These are phyloP conservation scores for Penicillium parvum DNA, from an alignment of 495 filamentous ascomycete species.

Conservation along the genomic window DNA sequence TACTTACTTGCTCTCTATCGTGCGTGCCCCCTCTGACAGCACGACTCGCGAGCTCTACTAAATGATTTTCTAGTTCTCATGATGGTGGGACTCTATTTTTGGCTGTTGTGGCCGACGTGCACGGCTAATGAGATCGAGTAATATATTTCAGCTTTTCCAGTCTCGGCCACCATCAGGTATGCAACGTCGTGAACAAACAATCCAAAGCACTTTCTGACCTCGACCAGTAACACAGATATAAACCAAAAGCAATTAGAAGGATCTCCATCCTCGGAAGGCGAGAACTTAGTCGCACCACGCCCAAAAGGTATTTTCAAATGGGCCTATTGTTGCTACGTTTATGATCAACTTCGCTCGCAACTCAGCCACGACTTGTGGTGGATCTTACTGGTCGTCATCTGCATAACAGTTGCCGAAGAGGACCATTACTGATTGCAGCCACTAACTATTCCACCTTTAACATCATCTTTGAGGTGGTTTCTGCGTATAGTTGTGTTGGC, in stretches of 20 bases:
- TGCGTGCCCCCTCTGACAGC: slow-evolving; percentile 4
- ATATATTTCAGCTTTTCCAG: slow-evolving; percentile 62
- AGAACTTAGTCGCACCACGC: not conserved
- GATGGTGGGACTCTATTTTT: slow-evolving; percentile 50
- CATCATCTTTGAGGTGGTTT: slow-evolving; percentile 77
- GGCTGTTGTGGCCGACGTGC: slow-evolving; percentile 5
- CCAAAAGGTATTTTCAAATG: slow-evolving; percentile 8
- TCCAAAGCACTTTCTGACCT: not conserved
- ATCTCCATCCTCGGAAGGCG: not conserved
- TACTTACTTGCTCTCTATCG: slow-evolving; percentile 69
- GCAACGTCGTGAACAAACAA: not conserved
- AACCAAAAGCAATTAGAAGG: slow-evolving; percentile 50
- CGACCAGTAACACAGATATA: slow-evolving; percentile 52
- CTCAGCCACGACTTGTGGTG: slow-evolving; percentile 85
- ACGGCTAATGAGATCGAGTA: slow-evolving; percentile 7
- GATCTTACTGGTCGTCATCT: slow-evolving; percentile 64
- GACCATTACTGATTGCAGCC: slow-evolving; percentile 60
- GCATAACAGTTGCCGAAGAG: slow-evolving; percentile 70
- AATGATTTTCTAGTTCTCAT: slow-evolving; percentile 53
- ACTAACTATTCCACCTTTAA: slow-evolving; percentile 76
- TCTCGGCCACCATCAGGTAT: slow-evolving; percentile 47
- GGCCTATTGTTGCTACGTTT: slow-evolving; percentile 47
- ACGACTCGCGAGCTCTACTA: slow-evolving; percentile 6
- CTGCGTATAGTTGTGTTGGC: slow-evolving; percentile 83
- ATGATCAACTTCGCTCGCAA: slow-evolving; percentile 64